Evolutionary conservation across 225 moss, liverwort and hornwort species (phyloP).

Genomic region (Bryum argenteum): DNA sequence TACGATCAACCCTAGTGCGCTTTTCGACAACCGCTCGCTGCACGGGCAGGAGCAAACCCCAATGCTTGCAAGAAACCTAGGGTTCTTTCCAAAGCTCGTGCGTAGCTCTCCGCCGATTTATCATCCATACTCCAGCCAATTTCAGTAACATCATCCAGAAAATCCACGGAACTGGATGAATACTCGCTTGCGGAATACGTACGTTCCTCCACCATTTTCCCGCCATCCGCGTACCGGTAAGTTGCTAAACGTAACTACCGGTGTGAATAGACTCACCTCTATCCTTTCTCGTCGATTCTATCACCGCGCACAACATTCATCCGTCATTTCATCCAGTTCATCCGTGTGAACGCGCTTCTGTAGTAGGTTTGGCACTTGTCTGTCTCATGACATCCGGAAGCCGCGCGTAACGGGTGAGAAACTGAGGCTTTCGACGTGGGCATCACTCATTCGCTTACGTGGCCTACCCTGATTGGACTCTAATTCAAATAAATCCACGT

Average conservation of each 20-base stretch:
- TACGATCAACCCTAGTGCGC: constrained; percentile 42
- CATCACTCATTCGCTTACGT: constrained; percentile 6
- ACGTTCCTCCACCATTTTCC: constrained; percentile 15
- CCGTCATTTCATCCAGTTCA: not conserved
- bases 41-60: constrained; percentile 52
- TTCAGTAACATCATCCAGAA: not conserved
- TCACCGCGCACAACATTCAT: not conserved
- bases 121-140: not conserved
- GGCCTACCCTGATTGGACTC: constrained; percentile 11
- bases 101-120: constrained; percentile 41
- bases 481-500: not conserved
- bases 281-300: constrained; percentile 13
- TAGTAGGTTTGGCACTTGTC: constrained; percentile 10
- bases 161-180: not conserved
- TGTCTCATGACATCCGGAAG: constrained; percentile 27
- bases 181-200: not conserved
- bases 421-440: constrained; percentile 17
- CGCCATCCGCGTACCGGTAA: constrained; percentile 31
- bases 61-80: constrained; percentile 51
- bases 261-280: constrained; percentile 16
- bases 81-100: constrained; percentile 47
- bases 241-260: not conserved
- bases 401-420: constrained; percentile 31
- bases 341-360: not conserved
- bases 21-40: constrained; percentile 47